Evolutionary conservation across 805 yeast genomes (phyloP).

Genomic region (Zygoascus tannicola): DNA sequence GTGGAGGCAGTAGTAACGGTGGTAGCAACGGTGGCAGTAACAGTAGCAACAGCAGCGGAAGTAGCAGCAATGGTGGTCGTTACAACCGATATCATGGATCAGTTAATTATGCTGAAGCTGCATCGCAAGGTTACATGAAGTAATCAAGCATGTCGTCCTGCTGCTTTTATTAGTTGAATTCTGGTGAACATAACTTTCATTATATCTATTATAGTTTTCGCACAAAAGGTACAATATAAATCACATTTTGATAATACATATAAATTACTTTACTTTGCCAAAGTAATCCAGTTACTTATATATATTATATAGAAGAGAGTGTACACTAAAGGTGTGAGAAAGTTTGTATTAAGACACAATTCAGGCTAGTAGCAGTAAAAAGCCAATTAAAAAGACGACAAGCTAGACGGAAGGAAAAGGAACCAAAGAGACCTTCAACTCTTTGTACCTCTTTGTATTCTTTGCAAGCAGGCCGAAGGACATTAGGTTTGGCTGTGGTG

Average conservation of each 20-base stretch:
- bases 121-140: conserved; percentile 4
- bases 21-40: neutral
- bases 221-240: neutral
- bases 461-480: too few relatives aligned
- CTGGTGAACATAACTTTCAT: too few relatives aligned
- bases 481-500: too few relatives aligned
- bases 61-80: conserved; percentile 1
- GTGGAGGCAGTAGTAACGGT: conserved; percentile 7
- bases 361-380: too few relatives aligned
- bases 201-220: neutral
- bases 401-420: too few relatives aligned
- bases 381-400: too few relatives aligned
- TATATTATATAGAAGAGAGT: neutral
- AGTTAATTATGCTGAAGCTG: conserved; percentile 5
- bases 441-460: too few relatives aligned
- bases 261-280: neutral
- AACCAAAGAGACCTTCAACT: too few relatives aligned
- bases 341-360: too few relatives aligned
- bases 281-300: neutral
- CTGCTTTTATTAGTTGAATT: conserved; percentile 6
- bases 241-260: too few relatives aligned
- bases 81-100: conserved; percentile 6
- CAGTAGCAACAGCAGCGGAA: neutral
- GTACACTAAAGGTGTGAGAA: too few relatives aligned
- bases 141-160: conserved; percentile 3